These are phyloP conservation scores for Thelonectria discophora DNA, from an alignment of 2,329 filamentous ascomycete genomes.

Conservation along the genomic window DNA sequence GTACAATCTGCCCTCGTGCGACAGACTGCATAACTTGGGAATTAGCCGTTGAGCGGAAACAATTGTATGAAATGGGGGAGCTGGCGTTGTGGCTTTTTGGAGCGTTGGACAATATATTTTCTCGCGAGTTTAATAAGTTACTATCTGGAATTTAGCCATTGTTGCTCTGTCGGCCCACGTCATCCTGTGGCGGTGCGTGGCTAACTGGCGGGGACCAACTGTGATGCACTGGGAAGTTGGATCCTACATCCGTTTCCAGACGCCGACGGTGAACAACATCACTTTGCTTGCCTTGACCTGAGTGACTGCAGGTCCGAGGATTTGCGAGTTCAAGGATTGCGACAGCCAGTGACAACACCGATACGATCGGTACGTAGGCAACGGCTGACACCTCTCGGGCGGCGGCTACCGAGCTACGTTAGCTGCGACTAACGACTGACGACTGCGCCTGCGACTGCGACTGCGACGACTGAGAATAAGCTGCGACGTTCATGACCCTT, in stretches of 20 bases:
- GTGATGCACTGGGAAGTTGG: slow-evolving; percentile 24
- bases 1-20: slow-evolving; percentile 62
- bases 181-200: slow-evolving; percentile 40
- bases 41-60: slow-evolving; percentile 38
- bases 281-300: neutral
- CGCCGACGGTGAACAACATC: slow-evolving; percentile 1
- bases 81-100: slow-evolving; percentile 44
- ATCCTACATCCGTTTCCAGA: slow-evolving; percentile 3
- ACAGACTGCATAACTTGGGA: slow-evolving; percentile 57
- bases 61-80: slow-evolving; percentile 35
- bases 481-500: slow-evolving; percentile 17
- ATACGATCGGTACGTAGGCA: slow-evolving; percentile 15
- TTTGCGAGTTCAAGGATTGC: too few species aligned
- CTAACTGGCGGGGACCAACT: slow-evolving; percentile 34
- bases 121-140: slow-evolving; percentile 18
- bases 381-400: slow-evolving; percentile 2
- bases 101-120: slow-evolving; percentile 35
- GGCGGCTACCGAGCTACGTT: neutral
- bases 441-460: neutral
- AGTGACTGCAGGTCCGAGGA: too few species aligned
- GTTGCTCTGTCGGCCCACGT: slow-evolving; percentile 30
- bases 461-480: neutral
- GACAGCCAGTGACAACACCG: slow-evolving; percentile 39
- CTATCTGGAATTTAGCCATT: neutral
- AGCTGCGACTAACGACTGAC: neutral